Percentiles rank a stretch among this genome's conserved stretches.
phyloP scores from a whole-genome alignment of 2,329 filamentous ascomycete genomes.

The Aspergillus arachidicola region DNA sequence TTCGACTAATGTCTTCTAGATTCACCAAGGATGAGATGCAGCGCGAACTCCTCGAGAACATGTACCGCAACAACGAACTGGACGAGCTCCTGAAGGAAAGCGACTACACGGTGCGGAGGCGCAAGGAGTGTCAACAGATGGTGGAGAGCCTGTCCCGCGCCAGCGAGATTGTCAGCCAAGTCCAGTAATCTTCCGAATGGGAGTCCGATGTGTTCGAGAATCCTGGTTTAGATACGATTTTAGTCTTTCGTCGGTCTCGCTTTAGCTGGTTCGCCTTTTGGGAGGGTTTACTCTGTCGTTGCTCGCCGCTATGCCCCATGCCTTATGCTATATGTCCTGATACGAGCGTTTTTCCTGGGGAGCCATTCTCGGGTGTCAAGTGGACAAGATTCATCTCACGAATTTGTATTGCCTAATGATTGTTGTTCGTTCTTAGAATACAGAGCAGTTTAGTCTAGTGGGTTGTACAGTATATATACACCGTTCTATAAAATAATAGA shows the following conservation, averaged over 20 bases:
- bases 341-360: neutral
- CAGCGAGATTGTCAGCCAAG: conserved; percentile 90
- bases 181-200: conserved; percentile 49
- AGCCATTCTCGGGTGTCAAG: conserved; percentile 18
- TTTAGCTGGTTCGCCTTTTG: conserved; percentile 16
- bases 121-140: conserved; percentile 99
- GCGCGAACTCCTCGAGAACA: conserved; percentile 90
- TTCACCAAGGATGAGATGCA: conserved; percentile 99
- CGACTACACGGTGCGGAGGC: conserved; percentile 89
- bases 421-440: conserved; percentile 11
- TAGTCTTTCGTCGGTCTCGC: conserved; percentile 9
- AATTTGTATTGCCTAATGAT: conserved; percentile 32
- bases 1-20: conserved; percentile 48
- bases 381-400: conserved; percentile 21
- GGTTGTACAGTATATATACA: conserved; percentile 4
- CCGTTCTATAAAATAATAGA: neutral
- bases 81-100: conserved; percentile 97
- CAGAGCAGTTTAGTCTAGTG: conserved; percentile 5
- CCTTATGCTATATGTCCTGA: conserved; percentile 8
- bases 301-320: neutral
- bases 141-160: conserved; percentile 88
- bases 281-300: conserved; percentile 10
- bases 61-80: conserved; percentile 89
- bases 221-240: conserved; percentile 10
- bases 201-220: neutral